Percentiles rank a stretch among this genome's conserved stretches.
phyloP scores from a whole-genome alignment of 352 stramenopile species.

The Phytopythium boreale region DNA sequence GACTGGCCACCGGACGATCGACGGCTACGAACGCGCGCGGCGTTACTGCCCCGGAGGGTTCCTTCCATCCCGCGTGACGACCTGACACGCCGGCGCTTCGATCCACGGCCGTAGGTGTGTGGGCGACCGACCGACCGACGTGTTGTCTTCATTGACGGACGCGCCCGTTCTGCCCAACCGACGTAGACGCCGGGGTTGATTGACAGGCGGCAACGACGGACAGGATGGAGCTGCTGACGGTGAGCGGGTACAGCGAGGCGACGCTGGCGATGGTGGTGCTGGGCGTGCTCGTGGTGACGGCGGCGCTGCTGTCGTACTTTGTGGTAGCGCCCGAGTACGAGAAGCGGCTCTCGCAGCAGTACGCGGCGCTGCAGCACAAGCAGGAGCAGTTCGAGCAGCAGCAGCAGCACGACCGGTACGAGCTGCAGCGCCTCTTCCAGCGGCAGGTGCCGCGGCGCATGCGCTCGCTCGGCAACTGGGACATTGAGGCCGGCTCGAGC shows the following conservation, averaged over 20 bases:
- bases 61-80: too few species aligned
- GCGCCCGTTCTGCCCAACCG: background rate
- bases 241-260: conserved; percentile 36
- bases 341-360: conserved; percentile 70
- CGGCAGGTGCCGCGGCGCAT: conserved; percentile 32
- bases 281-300: conserved; percentile 43
- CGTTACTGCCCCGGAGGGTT: background rate
- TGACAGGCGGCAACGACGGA: background rate
- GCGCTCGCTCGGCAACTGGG: conserved; percentile 35
- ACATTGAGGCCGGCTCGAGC: conserved; percentile 48
- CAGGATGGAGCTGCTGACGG: conserved; percentile 15
- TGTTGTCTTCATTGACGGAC: background rate
- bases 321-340: conserved; percentile 75
- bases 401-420: conserved; percentile 5
- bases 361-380: conserved; percentile 29
- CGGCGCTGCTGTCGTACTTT: conserved; percentile 73
- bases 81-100: too few species aligned
- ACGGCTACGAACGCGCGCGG: background rate
- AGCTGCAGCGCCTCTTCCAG: conserved; percentile 9
- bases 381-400: conserved; percentile 21
- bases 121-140: too few species aligned
- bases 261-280: conserved; percentile 57
- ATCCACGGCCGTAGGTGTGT: too few species aligned
- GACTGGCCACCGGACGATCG: too few species aligned
- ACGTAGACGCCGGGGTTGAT: too few species aligned